These are phyloP conservation scores for Fusarium temperatum DNA, from an alignment of 2,329 filamentous ascomycete species.

Conservation along the genomic window DNA sequence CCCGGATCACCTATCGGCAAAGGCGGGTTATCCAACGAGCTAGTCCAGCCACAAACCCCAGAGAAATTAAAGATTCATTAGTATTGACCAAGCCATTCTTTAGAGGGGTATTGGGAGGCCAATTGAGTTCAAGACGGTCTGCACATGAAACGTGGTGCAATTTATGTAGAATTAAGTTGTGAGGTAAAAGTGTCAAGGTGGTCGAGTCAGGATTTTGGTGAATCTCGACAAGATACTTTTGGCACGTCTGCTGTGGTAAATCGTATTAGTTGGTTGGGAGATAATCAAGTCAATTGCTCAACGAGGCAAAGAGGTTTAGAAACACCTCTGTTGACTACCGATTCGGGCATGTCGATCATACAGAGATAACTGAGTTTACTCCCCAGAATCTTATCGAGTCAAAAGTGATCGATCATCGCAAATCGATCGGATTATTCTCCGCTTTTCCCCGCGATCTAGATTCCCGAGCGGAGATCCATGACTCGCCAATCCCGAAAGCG, in stretches of 20 bases:
- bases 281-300: neutral
- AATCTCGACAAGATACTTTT: neutral
- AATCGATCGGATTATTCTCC: neutral
- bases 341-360: neutral
- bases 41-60: neutral
- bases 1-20: neutral
- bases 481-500: neutral
- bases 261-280: too few species aligned
- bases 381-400: neutral
- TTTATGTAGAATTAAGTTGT: neutral
- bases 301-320: too few species aligned
- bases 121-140: neutral
- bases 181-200: neutral
- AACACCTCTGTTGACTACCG: accelerated
- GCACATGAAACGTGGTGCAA: neutral
- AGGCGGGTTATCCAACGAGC: accelerated
- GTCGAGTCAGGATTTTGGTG: neutral
- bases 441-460: neutral
- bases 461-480: neutral
- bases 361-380: neutral
- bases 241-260: too few species aligned
- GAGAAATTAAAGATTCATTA: too few species aligned
- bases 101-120: neutral
- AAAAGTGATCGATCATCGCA: neutral
- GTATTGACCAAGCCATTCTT: neutral